Percentiles rank a stretch among this genome's conserved stretches.
phyloP scores from a whole-genome alignment of 257 asterid species.

The Capsicum baccatum region DNA sequence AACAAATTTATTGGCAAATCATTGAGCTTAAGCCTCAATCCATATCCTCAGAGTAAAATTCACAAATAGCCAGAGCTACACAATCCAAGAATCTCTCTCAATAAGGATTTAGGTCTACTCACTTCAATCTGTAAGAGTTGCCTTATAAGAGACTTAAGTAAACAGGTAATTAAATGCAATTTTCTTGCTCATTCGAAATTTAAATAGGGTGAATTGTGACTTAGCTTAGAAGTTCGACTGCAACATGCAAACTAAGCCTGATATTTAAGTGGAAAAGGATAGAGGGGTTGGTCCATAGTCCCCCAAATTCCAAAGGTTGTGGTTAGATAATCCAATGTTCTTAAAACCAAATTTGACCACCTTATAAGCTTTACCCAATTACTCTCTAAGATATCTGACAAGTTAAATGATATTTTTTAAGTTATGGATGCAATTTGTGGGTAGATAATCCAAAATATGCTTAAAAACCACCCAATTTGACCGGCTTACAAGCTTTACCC shows the following conservation, averaged over 20 bases:
- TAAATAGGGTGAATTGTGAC: background rate
- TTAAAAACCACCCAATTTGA: constrained; percentile 13
- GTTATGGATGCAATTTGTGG: background rate
- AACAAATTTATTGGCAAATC: background rate
- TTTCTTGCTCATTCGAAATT: background rate
- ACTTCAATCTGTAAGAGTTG: constrained; percentile 21
- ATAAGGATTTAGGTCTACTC: background rate
- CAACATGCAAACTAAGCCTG: background rate
- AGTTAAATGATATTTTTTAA: background rate
- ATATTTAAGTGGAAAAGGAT: background rate
- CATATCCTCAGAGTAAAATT: background rate
- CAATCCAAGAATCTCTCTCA: constrained; percentile 23
- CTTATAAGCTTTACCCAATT: background rate
- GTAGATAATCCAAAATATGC: background rate
- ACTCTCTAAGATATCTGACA: background rate
- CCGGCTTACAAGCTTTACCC: background rate
- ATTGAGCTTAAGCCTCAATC: background rate
- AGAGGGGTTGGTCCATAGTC: background rate
- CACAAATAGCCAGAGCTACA: constrained; percentile 3
- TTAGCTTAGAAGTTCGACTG: background rate
- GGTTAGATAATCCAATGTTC: background rate
- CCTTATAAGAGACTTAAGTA: background rate
- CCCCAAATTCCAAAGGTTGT: background rate
- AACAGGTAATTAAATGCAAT: background rate
- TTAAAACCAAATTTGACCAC: background rate